Conservation (phyloP, 2,329 filamentous ascomycete species). For the Neofusicoccum umdonicola region DNA sequence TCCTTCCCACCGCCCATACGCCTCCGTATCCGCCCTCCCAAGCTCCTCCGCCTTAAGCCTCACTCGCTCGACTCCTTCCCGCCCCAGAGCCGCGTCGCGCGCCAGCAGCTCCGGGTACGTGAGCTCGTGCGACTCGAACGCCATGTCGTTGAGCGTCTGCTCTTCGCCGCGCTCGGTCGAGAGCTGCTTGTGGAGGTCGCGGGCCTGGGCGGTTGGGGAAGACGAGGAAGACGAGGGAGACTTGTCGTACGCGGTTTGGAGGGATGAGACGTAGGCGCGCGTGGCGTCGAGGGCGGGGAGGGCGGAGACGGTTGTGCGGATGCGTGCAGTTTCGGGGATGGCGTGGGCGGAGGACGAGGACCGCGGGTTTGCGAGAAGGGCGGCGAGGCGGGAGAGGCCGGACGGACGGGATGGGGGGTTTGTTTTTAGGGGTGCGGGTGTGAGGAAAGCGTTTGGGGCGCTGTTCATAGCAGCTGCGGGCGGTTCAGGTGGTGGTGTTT, state of each 20-base stretch:
- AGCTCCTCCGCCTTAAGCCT: constrained; percentile 29
- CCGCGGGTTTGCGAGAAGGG: constrained; percentile 23
- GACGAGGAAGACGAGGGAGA: constrained; percentile 32
- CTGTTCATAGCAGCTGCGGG: background rate
- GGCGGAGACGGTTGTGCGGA: background rate
- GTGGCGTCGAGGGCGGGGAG: background rate
- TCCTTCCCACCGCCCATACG: constrained; percentile 51
- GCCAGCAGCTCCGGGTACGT: constrained; percentile 57
- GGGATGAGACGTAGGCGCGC: background rate
- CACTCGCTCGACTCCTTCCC: constrained; percentile 38
- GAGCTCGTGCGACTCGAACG: constrained; percentile 58
- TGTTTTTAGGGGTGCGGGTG: background rate
- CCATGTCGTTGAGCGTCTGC: constrained; percentile 52
- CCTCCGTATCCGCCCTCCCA: constrained; percentile 46
- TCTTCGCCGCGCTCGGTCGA: constrained; percentile 48
- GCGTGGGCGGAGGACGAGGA: constrained; percentile 24
- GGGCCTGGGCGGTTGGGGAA: background rate
- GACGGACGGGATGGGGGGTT: constrained; percentile 18
- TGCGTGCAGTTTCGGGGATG: constrained; percentile 7
- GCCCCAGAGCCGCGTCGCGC: constrained; percentile 56
- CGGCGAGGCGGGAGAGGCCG: constrained; percentile 24
- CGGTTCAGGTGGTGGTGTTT: constrained; percentile 19
- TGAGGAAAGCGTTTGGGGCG: background rate
- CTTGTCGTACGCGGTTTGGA: constrained; percentile 45
- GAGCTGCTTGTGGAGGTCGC: background rate